phyloP scores from a whole-genome alignment of 345 rosid species.

The Anacardium occidentale region DNA sequence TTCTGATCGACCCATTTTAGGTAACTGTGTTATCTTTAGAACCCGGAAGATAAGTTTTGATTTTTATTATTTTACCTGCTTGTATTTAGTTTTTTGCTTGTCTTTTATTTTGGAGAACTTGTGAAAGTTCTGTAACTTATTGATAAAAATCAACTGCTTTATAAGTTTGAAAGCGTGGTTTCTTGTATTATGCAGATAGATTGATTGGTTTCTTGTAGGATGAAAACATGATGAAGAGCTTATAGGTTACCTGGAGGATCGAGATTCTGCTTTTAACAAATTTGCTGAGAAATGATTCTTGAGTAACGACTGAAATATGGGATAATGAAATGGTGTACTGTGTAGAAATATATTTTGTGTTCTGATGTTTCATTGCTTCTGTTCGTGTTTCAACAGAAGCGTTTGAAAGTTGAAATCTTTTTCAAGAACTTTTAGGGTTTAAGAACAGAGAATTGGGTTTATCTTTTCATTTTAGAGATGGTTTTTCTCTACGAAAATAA shows the following conservation, averaged over 20 bases:
- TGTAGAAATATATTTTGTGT: neutral
- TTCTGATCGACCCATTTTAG: slow-evolving; percentile 27
- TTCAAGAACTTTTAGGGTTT: slow-evolving; percentile 14
- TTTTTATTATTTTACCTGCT: slow-evolving; percentile 2
- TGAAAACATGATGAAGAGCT: slow-evolving; percentile 4
- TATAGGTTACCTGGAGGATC: neutral
- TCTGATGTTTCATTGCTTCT: slow-evolving; percentile 1
- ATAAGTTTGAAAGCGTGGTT: neutral
- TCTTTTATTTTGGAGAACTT: neutral
- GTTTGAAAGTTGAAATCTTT: slow-evolving; percentile 5
- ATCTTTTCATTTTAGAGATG: neutral
- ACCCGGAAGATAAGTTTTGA: slow-evolving; percentile 23
- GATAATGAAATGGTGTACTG: neutral
- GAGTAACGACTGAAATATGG: neutral
- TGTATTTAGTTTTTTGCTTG: neutral
- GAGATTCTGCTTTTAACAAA: neutral
- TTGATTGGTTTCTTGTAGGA: slow-evolving; percentile 8
- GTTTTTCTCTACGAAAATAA: slow-evolving; percentile 4
- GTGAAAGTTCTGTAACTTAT: neutral
- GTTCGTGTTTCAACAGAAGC: neutral
- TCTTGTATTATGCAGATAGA: slow-evolving; percentile 22
- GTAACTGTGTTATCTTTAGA: slow-evolving; percentile 15
- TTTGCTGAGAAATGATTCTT: neutral
- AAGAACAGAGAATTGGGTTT: slow-evolving; percentile 15
- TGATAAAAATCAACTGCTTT: neutral